Evolutionary conservation across 495 filamentous ascomycete genomes (phyloP), one percentile per base, ranked within the genome.

Genomic region (Clavariopsis aquatica): DNA sequence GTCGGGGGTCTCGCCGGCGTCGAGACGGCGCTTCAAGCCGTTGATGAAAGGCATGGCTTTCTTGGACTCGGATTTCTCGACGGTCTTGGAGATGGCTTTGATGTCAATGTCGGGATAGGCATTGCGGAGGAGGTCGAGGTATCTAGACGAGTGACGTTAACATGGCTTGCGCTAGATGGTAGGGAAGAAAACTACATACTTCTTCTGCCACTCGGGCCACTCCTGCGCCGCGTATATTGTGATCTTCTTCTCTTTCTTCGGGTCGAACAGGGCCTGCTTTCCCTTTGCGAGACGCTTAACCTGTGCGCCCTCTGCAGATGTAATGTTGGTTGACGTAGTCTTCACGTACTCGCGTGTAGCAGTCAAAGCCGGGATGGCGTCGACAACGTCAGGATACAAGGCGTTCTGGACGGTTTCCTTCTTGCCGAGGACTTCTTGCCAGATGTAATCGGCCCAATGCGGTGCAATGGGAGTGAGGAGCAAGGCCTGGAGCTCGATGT

Each of bases 31-130:
- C 87, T 96, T 97, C 52, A 98, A 77, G 1, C 72, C 77, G 76
- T 98, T 92, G 4, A 98, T 86, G 71, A 97, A 98, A 5, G 95
- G 95, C 94, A 98, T 98, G 26, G 91, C 93, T 77, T 93, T 91
- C 84, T 98, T 98, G 83, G 89, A 90, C 77, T 97, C 93, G 27
- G 84, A 82, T 71, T 94, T 83, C 78, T 92, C 92, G 69, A 82
- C 83, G 70, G 86, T 83, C 53, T 83, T 83, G 69, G 84, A 90
- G 20, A 97, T 78, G 57, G 83, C 84, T 79, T 94, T 95, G 71
- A 96, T 91, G 65, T 95, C 85, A 68, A 89, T 73, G 66, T 84
- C 78, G 15, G 45, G 47, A 67, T 89, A 89, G 34, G 84, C 77
- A 61, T 87, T 82, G 57, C 87, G 85, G 19, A 95, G 82, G 22